Conservation (phyloP, 164 flowering plant genomes). For the Euptelea pleiosperma region DNA sequence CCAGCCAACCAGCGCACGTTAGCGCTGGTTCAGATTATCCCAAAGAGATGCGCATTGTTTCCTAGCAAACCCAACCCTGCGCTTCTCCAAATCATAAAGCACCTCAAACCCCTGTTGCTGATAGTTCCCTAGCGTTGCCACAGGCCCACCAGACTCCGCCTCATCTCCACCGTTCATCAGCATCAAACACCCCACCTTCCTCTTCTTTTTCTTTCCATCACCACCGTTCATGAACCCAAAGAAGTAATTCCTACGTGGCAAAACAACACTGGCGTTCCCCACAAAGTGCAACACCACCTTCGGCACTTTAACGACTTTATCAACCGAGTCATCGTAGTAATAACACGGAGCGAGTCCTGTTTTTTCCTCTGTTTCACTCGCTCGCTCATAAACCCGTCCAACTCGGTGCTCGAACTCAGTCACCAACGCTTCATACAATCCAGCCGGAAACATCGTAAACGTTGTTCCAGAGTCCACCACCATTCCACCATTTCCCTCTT, state of each 20-base stretch:
- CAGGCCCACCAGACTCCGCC: constrained; percentile 65
- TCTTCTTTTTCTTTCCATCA: constrained; percentile 29
- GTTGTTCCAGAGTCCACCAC: constrained; percentile 97
- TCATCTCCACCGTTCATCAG: constrained; percentile 85
- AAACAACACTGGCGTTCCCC: constrained; percentile 64
- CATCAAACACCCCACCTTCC: constrained; percentile 79
- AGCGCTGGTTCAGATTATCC: constrained; percentile 31
- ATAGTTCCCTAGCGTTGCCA: constrained; percentile 72
- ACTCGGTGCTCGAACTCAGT: constrained; percentile 52
- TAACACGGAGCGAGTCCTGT: constrained; percentile 83
- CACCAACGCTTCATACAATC: constrained; percentile 41
- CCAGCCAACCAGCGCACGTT: not conserved
- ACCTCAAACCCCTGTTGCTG: constrained; percentile 98
- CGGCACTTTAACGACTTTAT: constrained; percentile 35
- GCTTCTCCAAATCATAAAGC: constrained; percentile 71
- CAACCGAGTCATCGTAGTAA: constrained; percentile 21
- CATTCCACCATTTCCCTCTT: constrained; percentile 70
- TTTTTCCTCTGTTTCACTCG: constrained; percentile 40
- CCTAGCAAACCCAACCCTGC: constrained; percentile 70
- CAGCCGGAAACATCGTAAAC: constrained; percentile 70
- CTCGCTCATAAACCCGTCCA: constrained; percentile 43
- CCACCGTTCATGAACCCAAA: constrained; percentile 53
- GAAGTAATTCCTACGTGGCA: constrained; percentile 74
- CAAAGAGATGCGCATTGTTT: constrained; percentile 68
- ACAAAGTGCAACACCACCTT: constrained; percentile 53